Base-by-base conservation (phyloP, 1,284 basidiomycete species). In the Malassezia restricta region DNA sequence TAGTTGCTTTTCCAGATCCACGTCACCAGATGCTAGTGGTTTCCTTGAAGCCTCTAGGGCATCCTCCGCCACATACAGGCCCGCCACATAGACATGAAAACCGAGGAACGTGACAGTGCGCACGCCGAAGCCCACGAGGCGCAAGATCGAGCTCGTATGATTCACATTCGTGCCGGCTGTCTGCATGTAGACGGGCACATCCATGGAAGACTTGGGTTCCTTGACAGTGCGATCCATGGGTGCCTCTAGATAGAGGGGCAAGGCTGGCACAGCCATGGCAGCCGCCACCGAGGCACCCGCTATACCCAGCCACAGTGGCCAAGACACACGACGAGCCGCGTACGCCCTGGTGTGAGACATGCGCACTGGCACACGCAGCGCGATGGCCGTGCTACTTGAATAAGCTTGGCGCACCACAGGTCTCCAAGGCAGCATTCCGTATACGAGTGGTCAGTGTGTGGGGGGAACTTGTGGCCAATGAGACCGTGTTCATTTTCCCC, bases 81-180 rank as follows among this genome's bases (percentile, higher is more conserved):
- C 87, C 39, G 86, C 81, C 5, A 86, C 85, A 73, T 91, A 91
- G 8, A 90, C 88, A 59, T 83, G 80, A 54, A 91, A 79, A 5
- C 80, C 77, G 40, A 91, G 75, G 74, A 91, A 87, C 9, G 85
- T 77, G 40, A 91, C 87, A 0, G 83, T 86, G 40, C 88, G 78
- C 30, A 88, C 85, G 40, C 87, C 87, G 1, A 86, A 76, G 1
- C 88, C 87, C 9, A 90, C 75, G 5, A 91, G 78, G 14, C 80
- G 78, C 63, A 86, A 79, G 1, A 28, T 17, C 17, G 6, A n/a
- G 20, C 47, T 40, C 27, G 17, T 4, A 5, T 37, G 15, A 17
- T 38, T 33, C n/a, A 47, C 24, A 20, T 29, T 38, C n/a, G 44
- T 38, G 3, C 11, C 35, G 29, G 14, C 44, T 12, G 44, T 39